Base-by-base conservation (phyloP, 139 green algal species). In the Chlorella sp. region DNA sequence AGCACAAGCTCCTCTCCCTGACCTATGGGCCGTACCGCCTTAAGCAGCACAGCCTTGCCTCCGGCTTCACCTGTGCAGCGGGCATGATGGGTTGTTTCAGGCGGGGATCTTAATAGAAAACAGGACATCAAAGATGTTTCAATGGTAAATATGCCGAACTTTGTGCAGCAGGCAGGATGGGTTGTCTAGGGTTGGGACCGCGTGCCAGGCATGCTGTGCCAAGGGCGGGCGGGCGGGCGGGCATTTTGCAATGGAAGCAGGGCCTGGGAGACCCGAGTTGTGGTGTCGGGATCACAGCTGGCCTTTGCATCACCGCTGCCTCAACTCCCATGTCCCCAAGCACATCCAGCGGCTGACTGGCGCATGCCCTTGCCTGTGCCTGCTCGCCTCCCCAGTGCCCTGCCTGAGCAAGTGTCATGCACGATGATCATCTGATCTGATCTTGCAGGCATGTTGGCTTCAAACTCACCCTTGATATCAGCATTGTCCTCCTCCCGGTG, bases 1-100 rank as follows among this genome's bases (percentile, higher is more conserved):
- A 89, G 32, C 2, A 36, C 19, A 4, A 89, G 42, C 53, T 89
- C 85, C 60, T 89, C 85, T 14, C 85, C 85, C 19, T 40, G 36
- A 7, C 42, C 60, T 22, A 89, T 81, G 30, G 85, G 34, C 40
- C 60, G 57, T 16, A 40, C 77, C 26, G 85, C 85, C 42, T 40
- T 24, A n/a, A 89, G 42, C 85, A 69, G 57, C 71, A 89, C 26
- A 18, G 34, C n/a, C 5, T 0, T n/a, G 18, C 53, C 9, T 4
- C 48, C 81, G 26, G 69, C 81, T 30, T 86, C 81, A 22, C 26
- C 77, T 42, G 15, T 2, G 3, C 7, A 14, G 34, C 19, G 34
- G 37, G 77, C 30, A 2, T 4, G 19, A 15, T 32, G 77, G 11
- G 34, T 9, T 22, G 37, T 81, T 4, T 81, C 16, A 48, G n/a